A percentile compares a stretch with the other conserved stretches of the same genome.
Conservation (phyloP, 2,329 filamentous ascomycete species). For the Aspergillus sp. region DNA sequence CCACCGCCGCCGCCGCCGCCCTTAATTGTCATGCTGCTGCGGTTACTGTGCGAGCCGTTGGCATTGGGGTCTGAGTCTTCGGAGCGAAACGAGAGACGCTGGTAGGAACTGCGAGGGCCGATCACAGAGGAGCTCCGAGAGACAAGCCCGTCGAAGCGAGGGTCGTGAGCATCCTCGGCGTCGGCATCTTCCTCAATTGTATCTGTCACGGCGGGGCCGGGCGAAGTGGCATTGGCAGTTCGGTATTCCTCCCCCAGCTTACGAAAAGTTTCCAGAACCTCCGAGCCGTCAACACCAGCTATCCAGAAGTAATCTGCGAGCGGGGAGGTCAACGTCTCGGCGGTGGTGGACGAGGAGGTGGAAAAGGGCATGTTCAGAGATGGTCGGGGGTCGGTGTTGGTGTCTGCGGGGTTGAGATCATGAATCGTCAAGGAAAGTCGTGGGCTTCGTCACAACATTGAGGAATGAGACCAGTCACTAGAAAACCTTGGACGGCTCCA, state of each 20-base stretch:
- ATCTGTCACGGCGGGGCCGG: conserved; percentile 48
- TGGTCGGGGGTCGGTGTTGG: conserved; percentile 8
- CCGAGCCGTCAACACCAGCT: conserved; percentile 48
- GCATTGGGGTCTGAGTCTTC: conserved; percentile 44
- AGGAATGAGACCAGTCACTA: conserved; percentile 12
- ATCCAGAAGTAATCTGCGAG: conserved; percentile 70
- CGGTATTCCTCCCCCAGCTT: conserved; percentile 45
- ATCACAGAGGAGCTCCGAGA: conserved; percentile 42
- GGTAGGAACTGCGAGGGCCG: conserved; percentile 39
- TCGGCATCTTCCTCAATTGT: conserved; percentile 62
- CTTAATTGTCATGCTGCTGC: conserved; percentile 65
- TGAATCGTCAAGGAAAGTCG: conserved; percentile 23
- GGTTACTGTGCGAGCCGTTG: conserved; percentile 58
- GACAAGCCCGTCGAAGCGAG: conserved; percentile 24
- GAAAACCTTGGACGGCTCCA: conserved; percentile 5
- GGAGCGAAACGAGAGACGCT: conserved; percentile 50
- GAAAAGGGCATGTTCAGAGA: conserved; percentile 31
- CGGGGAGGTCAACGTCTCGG: conserved; percentile 51
- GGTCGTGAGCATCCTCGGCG: conserved; percentile 52
- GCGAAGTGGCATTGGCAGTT: conserved; percentile 33
- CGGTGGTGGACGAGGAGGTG: conserved; percentile 24
- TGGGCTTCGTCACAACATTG: conserved; percentile 25
- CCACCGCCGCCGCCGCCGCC: conserved; percentile 20
- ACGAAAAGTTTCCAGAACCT: conserved; percentile 45
- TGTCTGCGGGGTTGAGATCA: conserved; percentile 21